Conservation (phyloP, 2,329 filamentous ascomycete species). For the Cladobotryum mycophilum region DNA sequence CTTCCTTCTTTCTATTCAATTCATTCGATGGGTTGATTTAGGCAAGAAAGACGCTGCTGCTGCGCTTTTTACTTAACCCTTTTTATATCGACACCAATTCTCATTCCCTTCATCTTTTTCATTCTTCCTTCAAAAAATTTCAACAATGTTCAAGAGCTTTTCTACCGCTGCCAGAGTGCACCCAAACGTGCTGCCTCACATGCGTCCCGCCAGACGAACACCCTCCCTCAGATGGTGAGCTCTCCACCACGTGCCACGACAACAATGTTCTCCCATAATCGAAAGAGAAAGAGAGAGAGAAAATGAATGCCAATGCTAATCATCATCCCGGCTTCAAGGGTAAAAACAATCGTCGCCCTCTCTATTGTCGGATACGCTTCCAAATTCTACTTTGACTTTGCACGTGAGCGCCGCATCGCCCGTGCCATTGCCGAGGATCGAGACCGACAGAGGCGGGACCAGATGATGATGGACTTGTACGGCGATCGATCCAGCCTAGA, state of each 20-base stretch:
- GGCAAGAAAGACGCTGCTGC: background rate
- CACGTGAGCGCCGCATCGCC: conserved; percentile 21
- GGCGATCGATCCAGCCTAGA: conserved; percentile 43
- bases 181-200: conserved; percentile 26
- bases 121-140: background rate
- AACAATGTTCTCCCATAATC: background rate
- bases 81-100: background rate
- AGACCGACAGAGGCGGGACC: conserved; percentile 30
- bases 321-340: conserved; percentile 15
- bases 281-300: background rate
- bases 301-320: background rate
- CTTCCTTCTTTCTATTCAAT: too few relatives aligned
- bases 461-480: conserved; percentile 43
- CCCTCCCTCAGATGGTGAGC: conserved; percentile 28
- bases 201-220: conserved; percentile 24
- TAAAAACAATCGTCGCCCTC: conserved; percentile 26
- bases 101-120: background rate
- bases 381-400: conserved; percentile 26
- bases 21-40: too few relatives aligned
- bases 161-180: conserved; percentile 30
- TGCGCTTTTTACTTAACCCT: too few relatives aligned
- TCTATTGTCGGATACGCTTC: conserved; percentile 29
- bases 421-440: conserved; percentile 27
- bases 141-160: conserved; percentile 16
- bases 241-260: background rate